Base-by-base conservation (phyloP, 1,139 yeast genomes). In the Neolecta irregularis region DNA sequence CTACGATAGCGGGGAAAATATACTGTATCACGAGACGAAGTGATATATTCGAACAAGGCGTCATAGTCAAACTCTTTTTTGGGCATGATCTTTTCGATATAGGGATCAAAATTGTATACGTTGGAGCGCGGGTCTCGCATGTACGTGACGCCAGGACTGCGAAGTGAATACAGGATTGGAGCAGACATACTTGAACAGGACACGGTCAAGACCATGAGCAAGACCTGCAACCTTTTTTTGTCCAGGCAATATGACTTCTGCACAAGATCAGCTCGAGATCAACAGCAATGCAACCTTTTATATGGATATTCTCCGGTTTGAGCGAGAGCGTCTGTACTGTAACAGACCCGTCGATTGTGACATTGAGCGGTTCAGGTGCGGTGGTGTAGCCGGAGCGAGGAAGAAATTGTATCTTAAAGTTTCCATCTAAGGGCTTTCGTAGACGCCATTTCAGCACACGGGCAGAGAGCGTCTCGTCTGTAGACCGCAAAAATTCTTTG, bases 111-210 rank as follows among this genome's bases (percentile, higher is more conserved):
- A 50, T 80, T 80, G 55, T 65, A 74, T 2, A 72, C 72, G 34
- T 74, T 62, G 0, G 93, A 69, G 41, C 94, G 60, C 13, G 80
- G 74, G 53, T 85, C 94, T 48, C 70, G 73, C 25, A 78, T 56
- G 41, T 69, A 74, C 48, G 85, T 93, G 2, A 81, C 74, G 0
- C 93, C 92, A 2, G 94, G 93, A 12, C n/a, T n/a, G n/a, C n/a
- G n/a, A n/a, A n/a, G n/a, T n/a, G n/a, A n/a, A n/a, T n/a, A n/a
- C 76, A 72, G 61, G 38, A 66, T 67, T 48, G 77, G 80, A 7
- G 24, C 42, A 26, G 20, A 36, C 39, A n/a, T n/a, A n/a, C n/a
- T 39, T 42, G 36, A 41, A 42, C 4, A 44, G 31, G 5, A 44
- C 46, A 6, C 45, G 35, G 32, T 44, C 46, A 8, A 44, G 34